Evolutionary conservation across 768 basidiomycete species (phyloP).

Genomic region (Pleurotus tuber-regium): DNA sequence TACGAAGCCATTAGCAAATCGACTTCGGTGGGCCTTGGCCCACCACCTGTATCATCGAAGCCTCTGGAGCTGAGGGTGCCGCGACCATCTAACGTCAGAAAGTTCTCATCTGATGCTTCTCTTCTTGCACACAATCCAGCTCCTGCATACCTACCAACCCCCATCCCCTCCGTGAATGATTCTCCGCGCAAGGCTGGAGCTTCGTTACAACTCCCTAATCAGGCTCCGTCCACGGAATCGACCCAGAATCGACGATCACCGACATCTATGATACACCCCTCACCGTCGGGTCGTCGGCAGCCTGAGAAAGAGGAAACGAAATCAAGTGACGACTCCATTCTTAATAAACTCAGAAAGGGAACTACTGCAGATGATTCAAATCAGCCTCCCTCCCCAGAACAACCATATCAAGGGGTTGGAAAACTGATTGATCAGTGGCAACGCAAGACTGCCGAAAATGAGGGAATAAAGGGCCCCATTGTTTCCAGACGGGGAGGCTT

Average conservation of each 20-base stretch:
- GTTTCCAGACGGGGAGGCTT: constrained; percentile 28
- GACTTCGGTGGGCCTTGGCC: constrained; percentile 19
- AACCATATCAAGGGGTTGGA: constrained; percentile 79
- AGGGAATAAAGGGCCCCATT: constrained; percentile 16
- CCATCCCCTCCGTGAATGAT: neutral
- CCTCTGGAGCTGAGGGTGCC: constrained; percentile 13
- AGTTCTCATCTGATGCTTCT: constrained; percentile 15
- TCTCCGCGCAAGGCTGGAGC: neutral
- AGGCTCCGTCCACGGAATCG: neutral
- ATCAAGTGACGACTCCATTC: neutral
- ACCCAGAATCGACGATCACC: neutral
- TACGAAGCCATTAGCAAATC: constrained; percentile 65
- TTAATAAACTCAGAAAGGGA: constrained; percentile 2
- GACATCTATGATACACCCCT: neutral
- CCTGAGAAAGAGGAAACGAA: constrained; percentile 1
- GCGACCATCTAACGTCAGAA: constrained; percentile 7
- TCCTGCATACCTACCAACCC: neutral
- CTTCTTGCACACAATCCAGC: constrained; percentile 1
- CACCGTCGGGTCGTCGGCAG: neutral
- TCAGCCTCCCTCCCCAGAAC: constrained; percentile 53
- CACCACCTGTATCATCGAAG: constrained; percentile 28
- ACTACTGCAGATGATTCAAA: neutral
- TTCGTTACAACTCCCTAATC: neutral
- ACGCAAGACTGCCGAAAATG: constrained; percentile 66
- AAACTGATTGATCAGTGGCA: constrained; percentile 89